These are phyloP conservation scores for Chlorella sp. DNA, from an alignment of 139 green algal species.

Conservation along the genomic window DNA sequence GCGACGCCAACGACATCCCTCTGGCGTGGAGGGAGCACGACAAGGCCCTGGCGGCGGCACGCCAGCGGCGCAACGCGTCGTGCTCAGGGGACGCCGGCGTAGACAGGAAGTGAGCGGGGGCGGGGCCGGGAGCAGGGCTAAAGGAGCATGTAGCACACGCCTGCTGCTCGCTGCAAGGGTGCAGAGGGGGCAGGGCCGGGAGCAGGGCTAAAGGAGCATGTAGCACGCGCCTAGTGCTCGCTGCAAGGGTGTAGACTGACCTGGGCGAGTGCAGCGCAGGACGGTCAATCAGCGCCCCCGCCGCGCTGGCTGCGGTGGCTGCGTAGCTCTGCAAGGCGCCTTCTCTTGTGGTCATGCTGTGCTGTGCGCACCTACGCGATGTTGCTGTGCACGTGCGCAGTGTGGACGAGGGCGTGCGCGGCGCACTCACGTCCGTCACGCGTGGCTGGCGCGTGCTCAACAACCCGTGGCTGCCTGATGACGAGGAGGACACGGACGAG, in stretches of 20 bases:
- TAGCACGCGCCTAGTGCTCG: neutral
- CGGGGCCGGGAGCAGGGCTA: neutral
- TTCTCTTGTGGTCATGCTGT: neutral
- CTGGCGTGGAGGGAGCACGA: constrained; percentile 1
- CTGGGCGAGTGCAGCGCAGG: neutral
- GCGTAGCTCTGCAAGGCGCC: neutral
- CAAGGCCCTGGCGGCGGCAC: neutral
- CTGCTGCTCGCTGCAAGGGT: too few relatives aligned
- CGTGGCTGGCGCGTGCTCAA: constrained; percentile 77
- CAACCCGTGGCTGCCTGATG: constrained; percentile 92
- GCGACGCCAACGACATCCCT: constrained; percentile 2
- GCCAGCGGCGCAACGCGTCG: neutral
- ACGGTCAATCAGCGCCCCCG: neutral
- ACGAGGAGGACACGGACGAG: constrained; percentile 52
- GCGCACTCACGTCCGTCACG: neutral
- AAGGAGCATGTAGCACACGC: too few relatives aligned
- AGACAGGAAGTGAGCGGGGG: neutral
- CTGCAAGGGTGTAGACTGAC: neutral
- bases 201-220: neutral
- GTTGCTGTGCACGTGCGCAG: neutral
- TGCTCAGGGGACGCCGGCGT: neutral
- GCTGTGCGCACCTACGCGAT: neutral
- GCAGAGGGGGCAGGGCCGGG: neutral
- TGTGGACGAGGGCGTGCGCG: neutral
- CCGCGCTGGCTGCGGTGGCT: neutral